Evolutionary conservation across 2,329 filamentous ascomycete species (phyloP), one percentile per base, ranked within the genome.

Genomic region (Xenoacremonium recifei): DNA sequence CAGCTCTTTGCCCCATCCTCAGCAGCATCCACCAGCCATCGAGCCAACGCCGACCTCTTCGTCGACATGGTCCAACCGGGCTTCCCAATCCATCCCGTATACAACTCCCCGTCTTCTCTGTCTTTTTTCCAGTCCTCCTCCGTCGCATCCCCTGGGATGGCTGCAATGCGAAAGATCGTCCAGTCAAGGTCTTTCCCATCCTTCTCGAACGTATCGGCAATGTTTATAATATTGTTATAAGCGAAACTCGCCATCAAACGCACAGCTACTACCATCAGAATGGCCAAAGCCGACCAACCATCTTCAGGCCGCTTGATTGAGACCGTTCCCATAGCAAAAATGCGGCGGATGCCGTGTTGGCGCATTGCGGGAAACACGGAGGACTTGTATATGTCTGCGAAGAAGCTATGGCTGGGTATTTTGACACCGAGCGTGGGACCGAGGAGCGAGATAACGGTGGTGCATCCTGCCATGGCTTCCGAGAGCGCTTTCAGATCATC

Each of bases 261-360:
- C 12, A 61, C 42, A 2, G 59, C 10, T 0, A 39, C 6, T 0
- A 45, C 35, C 6, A 47, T 11, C 20, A 48, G 2, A 44, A 37
- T n/a, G 51, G 30, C 30, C 34, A 54, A 27, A 2, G 49, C 1
- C 6, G 39, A 48, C 30, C 49, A 56, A 1, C 36, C 15, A 32
- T 67, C 64, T n/a, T 58, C 47, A 0, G 49, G 40, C 1, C 45
- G 41, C n/a, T 50, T 41, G 19, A 57, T 47, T 6, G 64, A 63
- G 7, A 62, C 31, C 4, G 64, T 67, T 7, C 57, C 48, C 60
- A 65, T 65, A 5, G 57, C 61, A 13, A 65, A 47, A 27, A 67
- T 62, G 9, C 65, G 58, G 4, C 48, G 37, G 3, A 54, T 40
- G 1, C 44, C 40, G 1, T 39, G 39, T 15, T 40, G 34, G 2